These are phyloP conservation scores for Chaetomium sp. DNA, from an alignment of 2,329 filamentous ascomycete genomes.

Conservation along the genomic window DNA sequence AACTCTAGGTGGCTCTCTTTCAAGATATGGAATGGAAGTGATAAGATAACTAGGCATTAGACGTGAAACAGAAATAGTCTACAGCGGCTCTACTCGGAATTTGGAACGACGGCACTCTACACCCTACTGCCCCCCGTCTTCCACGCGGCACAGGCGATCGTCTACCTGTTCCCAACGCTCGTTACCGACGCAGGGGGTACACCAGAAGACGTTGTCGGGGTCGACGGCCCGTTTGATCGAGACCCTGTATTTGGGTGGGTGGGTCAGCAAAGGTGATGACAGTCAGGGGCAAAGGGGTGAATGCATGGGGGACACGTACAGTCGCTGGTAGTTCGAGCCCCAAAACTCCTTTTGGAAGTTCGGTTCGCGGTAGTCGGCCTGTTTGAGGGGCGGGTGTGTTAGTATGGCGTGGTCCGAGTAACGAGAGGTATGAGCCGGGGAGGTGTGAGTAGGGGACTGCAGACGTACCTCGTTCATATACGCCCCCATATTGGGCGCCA, in stretches of 20 bases:
- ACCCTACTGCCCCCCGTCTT: neutral
- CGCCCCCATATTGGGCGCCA: conserved; percentile 47
- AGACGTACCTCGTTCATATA: conserved; percentile 50
- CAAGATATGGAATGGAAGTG: neutral
- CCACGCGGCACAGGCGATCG: conserved; percentile 29
- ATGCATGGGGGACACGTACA: conserved; percentile 37
- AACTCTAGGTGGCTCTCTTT: neutral
- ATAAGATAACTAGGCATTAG: neutral
- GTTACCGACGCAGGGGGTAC: conserved; percentile 39
- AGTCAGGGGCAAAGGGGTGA: neutral
- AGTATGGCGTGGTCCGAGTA: neutral
- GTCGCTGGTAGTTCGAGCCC: conserved; percentile 43
- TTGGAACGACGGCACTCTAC: neutral
- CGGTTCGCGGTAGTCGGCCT: conserved; percentile 32
- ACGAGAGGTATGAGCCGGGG: neutral
- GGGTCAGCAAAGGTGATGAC: neutral
- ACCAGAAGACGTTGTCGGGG: conserved; percentile 43
- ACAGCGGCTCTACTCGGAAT: neutral
- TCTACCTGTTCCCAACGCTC: conserved; percentile 34
- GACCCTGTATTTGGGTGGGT: conserved; percentile 5
- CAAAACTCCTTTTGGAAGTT: conserved; percentile 46
- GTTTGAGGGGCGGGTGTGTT: conserved; percentile 19
- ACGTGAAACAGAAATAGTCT: neutral
- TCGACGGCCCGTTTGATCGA: conserved; percentile 41
- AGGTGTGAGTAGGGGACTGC: neutral